These are phyloP conservation scores for Myrica gale DNA, from an alignment of 306 rosid genomes.

Conservation along the genomic window DNA sequence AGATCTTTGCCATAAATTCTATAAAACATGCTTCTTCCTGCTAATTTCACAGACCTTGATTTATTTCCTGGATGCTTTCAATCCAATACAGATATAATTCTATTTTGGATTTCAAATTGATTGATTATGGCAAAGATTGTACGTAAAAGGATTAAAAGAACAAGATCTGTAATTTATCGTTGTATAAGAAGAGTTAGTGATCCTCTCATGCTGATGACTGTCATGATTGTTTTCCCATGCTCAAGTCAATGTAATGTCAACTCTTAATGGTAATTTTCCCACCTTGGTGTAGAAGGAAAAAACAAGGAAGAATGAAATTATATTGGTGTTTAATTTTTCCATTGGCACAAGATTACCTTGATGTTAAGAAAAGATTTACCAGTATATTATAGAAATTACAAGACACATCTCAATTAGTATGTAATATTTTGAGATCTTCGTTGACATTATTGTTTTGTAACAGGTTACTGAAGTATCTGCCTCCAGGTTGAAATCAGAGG, in stretches of 20 bases:
- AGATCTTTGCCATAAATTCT: background rate
- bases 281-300: background rate
- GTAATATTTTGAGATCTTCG: constrained; percentile 21
- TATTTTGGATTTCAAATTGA: background rate
- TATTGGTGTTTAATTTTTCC: background rate
- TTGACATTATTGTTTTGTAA: constrained; percentile 27
- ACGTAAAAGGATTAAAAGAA: background rate
- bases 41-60: background rate
- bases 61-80: background rate
- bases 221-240: background rate
- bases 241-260: background rate
- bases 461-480: constrained; percentile 64
- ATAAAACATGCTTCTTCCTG: background rate
- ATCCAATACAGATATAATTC: background rate
- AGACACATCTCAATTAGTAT: background rate
- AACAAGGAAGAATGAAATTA: background rate
- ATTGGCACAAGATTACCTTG: background rate
- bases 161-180: background rate
- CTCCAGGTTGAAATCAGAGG: constrained; percentile 58
- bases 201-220: background rate
- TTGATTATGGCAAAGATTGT: background rate
- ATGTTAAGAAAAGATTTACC: constrained; percentile 18
- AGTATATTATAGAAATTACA: background rate
- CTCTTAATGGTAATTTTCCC: background rate
- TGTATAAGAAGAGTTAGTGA: background rate